Evolutionary conservation across 1,139 yeast genomes (phyloP), one percentile per base, ranked within the genome.

Genomic region (Taphrina flavorubra): DNA sequence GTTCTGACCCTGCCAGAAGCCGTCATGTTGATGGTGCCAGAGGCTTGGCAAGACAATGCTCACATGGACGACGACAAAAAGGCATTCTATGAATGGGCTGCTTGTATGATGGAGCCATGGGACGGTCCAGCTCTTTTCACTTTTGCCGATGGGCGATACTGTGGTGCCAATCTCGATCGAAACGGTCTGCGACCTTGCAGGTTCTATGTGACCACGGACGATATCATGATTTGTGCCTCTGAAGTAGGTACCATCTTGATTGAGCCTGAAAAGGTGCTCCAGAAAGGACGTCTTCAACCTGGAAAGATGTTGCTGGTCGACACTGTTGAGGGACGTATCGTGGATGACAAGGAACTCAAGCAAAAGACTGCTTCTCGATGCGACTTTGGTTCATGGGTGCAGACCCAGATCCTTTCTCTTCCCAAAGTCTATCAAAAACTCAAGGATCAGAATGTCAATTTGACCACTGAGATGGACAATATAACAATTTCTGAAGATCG

Each of bases 101-200:
- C 99, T 18, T 92, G 97, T 81, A 82, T 92, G 74, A 94, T 94
- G 97, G 99, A 94, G 81, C 98, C 99, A 25, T 94, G 99, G 99
- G 99, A 94, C 81, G 99, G 99, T 74, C 99, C 99, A 47, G 98
- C 98, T 53, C 83, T 94, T 75, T 90, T 94, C 82, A 92, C 97
- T 46, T 94, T 94, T 80, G 95, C 98, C 47, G 98, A 94, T 79
- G 98, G 97, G 73, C 86, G 98, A 76, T 94, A 90, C 84, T 91
- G 97, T 81, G 99, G 99, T 81, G 99, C 99, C 67, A 92, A 92
- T 78, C 85, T 94, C 75, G 99, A 94, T 81, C 87, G 99, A 81
- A 94, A 94, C 78, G 99, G 99, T 74, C 85, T 94, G 76, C 89
- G 99, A 81, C 99, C 99, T 60, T 94, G 99, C 82, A 91, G 99